Conservation (phyloP, 2,329 filamentous ascomycete species). For the Trichophyton benhamiae region DNA sequence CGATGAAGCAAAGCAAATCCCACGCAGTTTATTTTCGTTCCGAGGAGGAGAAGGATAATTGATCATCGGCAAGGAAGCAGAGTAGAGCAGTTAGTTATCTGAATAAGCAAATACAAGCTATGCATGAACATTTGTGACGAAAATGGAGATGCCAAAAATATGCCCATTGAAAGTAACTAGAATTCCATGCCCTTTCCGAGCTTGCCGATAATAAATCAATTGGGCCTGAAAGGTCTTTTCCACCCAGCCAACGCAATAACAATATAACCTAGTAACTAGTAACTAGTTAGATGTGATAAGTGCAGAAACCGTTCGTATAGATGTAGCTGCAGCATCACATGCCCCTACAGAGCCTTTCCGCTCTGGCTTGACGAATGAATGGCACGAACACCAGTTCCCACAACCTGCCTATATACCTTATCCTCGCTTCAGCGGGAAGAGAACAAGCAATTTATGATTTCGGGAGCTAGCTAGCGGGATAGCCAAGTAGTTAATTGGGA, state of each 20-base stretch:
- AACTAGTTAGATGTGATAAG: background rate
- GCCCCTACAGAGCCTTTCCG: background rate
- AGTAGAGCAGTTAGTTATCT: background rate
- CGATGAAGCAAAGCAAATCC: background rate
- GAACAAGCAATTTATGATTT: constrained; percentile 1
- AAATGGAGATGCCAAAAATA: background rate
- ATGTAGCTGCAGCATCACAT: background rate
- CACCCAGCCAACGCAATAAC: background rate
- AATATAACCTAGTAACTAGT: background rate
- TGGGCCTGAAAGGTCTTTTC: background rate
- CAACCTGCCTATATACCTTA: background rate
- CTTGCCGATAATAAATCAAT: background rate
- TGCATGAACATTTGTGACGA: background rate
- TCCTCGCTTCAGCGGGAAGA: background rate
- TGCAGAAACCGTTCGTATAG: background rate
- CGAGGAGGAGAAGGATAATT: background rate
- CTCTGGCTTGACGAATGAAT: background rate
- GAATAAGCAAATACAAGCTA: background rate
- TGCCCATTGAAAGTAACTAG: background rate
- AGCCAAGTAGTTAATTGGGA: too few species aligned
- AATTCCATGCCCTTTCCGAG: background rate
- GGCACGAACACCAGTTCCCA: background rate
- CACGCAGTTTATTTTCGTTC: background rate
- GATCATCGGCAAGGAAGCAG: background rate
- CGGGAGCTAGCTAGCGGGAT: background rate